Evolutionary conservation across 228 moss, liverwort and hornwort species (phyloP).

Genomic region (Sphagnum fallax): DNA sequence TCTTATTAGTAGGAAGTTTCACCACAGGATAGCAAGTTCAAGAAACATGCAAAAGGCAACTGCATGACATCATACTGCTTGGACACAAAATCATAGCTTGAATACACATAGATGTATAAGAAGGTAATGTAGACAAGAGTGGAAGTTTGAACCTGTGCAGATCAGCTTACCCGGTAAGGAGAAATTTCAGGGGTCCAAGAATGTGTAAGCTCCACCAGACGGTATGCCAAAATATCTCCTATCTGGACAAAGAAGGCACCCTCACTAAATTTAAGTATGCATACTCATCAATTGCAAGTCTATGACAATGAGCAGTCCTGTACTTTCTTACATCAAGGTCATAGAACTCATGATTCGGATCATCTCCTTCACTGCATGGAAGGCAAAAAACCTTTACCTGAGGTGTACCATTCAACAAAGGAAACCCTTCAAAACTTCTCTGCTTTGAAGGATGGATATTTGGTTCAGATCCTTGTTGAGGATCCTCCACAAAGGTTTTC

Average conservation of each 20-base stretch:
- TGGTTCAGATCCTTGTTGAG: too few relatives aligned
- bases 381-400: slow-evolving; percentile 18
- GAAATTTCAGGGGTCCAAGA: slow-evolving; percentile 96
- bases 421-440: slow-evolving; percentile 40
- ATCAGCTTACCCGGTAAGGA: slow-evolving; percentile 45
- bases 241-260: slow-evolving; percentile 33
- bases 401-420: slow-evolving; percentile 45
- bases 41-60: too few relatives aligned
- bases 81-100: too few relatives aligned
- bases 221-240: slow-evolving; percentile 82
- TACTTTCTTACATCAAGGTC: too few relatives aligned
- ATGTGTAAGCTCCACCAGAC: slow-evolving; percentile 75
- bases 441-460: slow-evolving; percentile 2
- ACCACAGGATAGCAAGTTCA: too few relatives aligned
- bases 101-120: too few relatives aligned
- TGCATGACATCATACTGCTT: too few relatives aligned
- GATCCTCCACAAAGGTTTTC: slow-evolving; percentile 5
- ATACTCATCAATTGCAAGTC: too few relatives aligned
- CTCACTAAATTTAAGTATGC: not conserved
- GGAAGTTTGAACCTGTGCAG: not conserved
- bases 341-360: too few relatives aligned
- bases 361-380: not conserved
- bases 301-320: too few relatives aligned
- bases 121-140: too few relatives aligned
- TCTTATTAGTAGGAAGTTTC: too few relatives aligned